Base-by-base conservation (phyloP, 23 red algal genomes). In the Gracilaria gracilis region DNA sequence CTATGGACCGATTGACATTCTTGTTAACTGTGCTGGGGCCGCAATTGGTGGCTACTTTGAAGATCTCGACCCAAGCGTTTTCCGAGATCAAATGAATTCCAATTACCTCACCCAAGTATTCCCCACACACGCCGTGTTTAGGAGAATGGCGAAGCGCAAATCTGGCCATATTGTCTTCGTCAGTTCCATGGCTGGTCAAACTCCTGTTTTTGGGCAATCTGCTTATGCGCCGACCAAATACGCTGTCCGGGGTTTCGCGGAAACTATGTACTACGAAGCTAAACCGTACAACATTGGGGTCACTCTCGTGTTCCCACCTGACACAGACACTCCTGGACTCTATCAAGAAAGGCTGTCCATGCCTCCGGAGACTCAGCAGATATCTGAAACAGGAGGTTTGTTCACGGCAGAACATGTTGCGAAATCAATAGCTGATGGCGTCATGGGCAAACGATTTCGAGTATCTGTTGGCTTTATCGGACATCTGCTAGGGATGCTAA, bases 241-340 rank as follows among this genome's bases (percentile, higher is more conserved):
- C 69, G 96, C 93, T 24, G 50, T 98, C 9, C 88, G 96, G 33
- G 96, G 93, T 82, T 84, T 98, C 9, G 96, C 80, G 1, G 96
- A 98, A 64, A 62, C 85, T 35, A 71, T 98, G 35, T 93, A 93
- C 37, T 94, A 94, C 50, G 96, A 98, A 84, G 85, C 65, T 37
- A 91, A 93, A 48, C 93, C 96, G 14, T 88, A 84, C 59, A 85
- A 84, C 42, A 93, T 98, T 44, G 82, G 47, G 23, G 89, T 98
- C 21, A 95, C 93, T n/a, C 33, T 95, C 37, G 82, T 88, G 17
- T 98, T 71, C 62, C 93, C 96, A 25, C 96, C 96, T 32, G 96
- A 98, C 83, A 98, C 93, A 27, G 91, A 93, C 23, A 98, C 96
- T 0, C 96, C 93, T 39, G 96, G 96, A 3, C 93, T 90, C 17